Evolutionary conservation across 2,329 filamentous ascomycete species (phyloP).

Genomic region (Aspergillus quadricinctus): DNA sequence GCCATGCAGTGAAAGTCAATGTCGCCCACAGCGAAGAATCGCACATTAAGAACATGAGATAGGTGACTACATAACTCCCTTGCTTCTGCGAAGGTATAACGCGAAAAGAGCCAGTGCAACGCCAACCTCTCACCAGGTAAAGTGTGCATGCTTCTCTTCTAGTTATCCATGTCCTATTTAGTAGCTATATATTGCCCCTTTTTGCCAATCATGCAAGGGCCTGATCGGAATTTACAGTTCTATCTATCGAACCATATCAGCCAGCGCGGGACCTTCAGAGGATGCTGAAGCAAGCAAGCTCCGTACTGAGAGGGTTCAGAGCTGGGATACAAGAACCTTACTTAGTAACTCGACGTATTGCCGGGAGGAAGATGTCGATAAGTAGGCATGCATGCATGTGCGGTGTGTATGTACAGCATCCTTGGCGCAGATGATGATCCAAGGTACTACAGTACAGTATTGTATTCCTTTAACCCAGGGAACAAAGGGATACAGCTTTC

Average conservation of each 20-base stretch:
- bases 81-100: not conserved
- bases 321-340: not conserved
- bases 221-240: not conserved
- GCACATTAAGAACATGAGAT: not conserved
- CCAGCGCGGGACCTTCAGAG: no score
- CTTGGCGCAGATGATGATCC: not conserved
- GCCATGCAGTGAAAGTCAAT: not conserved
- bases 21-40: not conserved
- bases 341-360: not conserved
- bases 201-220: not conserved
- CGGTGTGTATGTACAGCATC: not conserved
- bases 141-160: not conserved
- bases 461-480: not conserved
- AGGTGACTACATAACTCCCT: not conserved
- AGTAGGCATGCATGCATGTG: not conserved
- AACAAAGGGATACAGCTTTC: not conserved
- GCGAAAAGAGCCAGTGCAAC: not conserved
- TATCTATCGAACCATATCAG: not conserved
- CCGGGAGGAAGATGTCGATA: not conserved
- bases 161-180: not conserved
- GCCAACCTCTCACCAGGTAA: not conserved
- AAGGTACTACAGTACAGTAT: not conserved
- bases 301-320: not conserved
- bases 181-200: not conserved
- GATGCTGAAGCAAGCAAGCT: not conserved